Conservation (phyloP, 352 stramenopile species). For the Phytophthora rubi region DNA sequence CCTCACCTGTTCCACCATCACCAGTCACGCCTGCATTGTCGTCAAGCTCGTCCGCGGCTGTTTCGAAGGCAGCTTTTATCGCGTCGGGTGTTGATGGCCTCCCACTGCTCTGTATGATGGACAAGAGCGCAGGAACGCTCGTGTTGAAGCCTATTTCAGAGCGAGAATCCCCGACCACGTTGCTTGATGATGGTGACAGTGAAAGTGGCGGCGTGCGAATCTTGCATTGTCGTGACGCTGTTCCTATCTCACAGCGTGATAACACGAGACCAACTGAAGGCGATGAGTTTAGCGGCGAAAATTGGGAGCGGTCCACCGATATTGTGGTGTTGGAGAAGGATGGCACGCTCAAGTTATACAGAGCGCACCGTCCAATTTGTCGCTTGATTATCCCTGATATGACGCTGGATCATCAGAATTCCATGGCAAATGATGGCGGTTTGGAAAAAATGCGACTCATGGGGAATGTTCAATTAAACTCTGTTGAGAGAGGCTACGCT, state of each 20-base stretch:
- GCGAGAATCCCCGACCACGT: conserved; percentile 9
- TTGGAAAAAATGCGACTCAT: conserved; percentile 16
- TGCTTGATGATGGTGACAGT: conserved; percentile 12
- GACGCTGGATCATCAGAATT: not conserved
- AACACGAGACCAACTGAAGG: conserved; percentile 2
- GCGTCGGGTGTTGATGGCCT: conserved; percentile 34
- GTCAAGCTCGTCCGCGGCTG: conserved; percentile 3
- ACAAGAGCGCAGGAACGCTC: conserved; percentile 43
- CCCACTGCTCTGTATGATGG: conserved; percentile 53
- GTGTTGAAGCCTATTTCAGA: conserved; percentile 43
- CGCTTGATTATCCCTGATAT: conserved; percentile 28
- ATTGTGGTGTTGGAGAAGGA: conserved; percentile 52
- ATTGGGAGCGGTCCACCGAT: conserved; percentile 25
- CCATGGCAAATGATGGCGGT: not conserved
- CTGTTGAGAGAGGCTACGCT: conserved; percentile 23
- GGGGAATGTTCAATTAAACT: conserved; percentile 33
- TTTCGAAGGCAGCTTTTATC: conserved; percentile 44
- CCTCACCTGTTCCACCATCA: conserved; percentile 22
- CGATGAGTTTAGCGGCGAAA: not conserved
- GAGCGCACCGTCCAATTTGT: conserved; percentile 42
- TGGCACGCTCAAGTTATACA: conserved; percentile 41
- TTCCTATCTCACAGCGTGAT: conserved; percentile 34
- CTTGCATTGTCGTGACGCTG: conserved; percentile 51
- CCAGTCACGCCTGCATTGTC: conserved; percentile 10
- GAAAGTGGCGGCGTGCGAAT: conserved; percentile 18